Evolutionary conservation across 2,329 filamentous ascomycete genomes (phyloP), one percentile per base, ranked within the genome.

Genomic region (Hypoxylon sp.): DNA sequence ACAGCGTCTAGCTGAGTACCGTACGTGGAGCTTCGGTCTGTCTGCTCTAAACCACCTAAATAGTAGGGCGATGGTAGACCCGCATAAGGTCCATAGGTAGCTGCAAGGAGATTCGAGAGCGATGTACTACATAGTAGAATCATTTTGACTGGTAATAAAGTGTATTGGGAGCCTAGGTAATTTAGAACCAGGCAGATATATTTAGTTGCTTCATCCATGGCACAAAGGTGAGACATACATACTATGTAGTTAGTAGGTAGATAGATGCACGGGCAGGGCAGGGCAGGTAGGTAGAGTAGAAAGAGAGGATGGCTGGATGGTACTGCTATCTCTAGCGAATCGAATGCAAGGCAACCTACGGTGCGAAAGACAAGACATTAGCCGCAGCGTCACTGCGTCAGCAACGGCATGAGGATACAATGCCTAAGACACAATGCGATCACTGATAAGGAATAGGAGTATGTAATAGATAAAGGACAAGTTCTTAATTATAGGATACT

Each of bases 21-120:
- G n/a, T n/a, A 52, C 44, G 56, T 57, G 56, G 53, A 56, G 56
- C 41, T 56, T 54, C 50, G 52, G 52, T 54, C 52, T 57, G 42
- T 46, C 42, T 51, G 51, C 27, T 19, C 25, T 20, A 46, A 54
- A 48, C 35, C 30, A 41, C 52, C 21, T 51, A 35, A 52, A 45
- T n/a, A n/a, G n/a, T n/a, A n/a, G n/a, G n/a, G 42, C 40, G 48
- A 55, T 45, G 31, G 36, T 43, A 40, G 13, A 23, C 42, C 31
- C 55, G 46, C 55, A 55, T 55, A 48, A 23, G 15, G 31, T 23
- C 15, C 21, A 44, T 50, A n/a, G n/a, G n/a, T n/a, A n/a, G n/a
- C 23, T 52, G 40, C 51, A 51, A 40, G 47, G 51, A 37, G 40
- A 21, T 34, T 51, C 31, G 38, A 53, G 38, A 44, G 31, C 37